Percentiles rank a stretch among this genome's conserved stretches.
Conservation (phyloP, 352 stramenopile species). For the Pythium dissotocum region DNA sequence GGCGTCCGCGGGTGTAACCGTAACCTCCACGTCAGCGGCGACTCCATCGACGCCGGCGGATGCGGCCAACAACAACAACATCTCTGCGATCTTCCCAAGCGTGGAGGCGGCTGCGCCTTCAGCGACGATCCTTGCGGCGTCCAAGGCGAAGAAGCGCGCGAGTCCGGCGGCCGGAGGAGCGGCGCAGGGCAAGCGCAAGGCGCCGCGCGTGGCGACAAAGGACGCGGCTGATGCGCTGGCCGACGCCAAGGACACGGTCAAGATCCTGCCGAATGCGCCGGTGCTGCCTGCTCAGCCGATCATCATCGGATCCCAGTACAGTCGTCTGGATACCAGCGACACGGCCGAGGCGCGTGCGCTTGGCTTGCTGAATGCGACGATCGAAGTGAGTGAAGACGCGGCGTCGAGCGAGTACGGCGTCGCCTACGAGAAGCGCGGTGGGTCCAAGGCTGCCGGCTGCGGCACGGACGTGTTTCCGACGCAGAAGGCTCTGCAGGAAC, state of each 20-base stretch:
- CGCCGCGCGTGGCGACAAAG: neutral
- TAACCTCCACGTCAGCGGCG: neutral
- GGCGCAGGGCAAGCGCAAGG: constrained; percentile 19
- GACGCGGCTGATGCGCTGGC: neutral
- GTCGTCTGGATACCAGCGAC: constrained; percentile 63
- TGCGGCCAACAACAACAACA: neutral
- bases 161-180: constrained; percentile 17
- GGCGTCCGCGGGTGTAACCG: neutral
- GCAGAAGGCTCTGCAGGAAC: constrained; percentile 67
- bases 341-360: constrained; percentile 46
- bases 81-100: neutral
- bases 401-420: constrained; percentile 59
- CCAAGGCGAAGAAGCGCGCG: constrained; percentile 19
- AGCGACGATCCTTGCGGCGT: constrained; percentile 10
- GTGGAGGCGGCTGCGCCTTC: neutral
- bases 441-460: constrained; percentile 51
- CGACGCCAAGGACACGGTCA: constrained; percentile 11
- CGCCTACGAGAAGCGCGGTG: constrained; percentile 76
- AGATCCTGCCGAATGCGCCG: constrained; percentile 23
- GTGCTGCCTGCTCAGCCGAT: constrained; percentile 1
- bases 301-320: constrained; percentile 37
- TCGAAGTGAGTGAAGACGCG: constrained; percentile 49
- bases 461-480: constrained; percentile 55
- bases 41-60: neutral
- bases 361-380: constrained; percentile 45